Percentiles rank a stretch among this genome's conserved stretches.
Conservation (phyloP, 139 green algal species). For the Bryopsis sp. region DNA sequence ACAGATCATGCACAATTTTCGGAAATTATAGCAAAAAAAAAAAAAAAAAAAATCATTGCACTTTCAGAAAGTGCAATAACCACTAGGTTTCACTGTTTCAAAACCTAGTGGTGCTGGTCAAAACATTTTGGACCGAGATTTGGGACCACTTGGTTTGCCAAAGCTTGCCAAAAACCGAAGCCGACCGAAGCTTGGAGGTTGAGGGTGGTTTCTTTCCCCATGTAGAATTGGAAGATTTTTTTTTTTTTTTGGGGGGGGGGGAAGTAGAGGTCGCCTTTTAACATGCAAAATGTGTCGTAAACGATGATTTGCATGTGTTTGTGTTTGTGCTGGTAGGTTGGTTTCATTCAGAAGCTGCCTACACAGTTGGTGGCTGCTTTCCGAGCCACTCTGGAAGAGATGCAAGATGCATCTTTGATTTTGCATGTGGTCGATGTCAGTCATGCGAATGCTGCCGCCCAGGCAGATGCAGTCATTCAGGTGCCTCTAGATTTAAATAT, state of each 20-base stretch:
- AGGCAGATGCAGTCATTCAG: conserved; percentile 59
- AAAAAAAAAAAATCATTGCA: no score
- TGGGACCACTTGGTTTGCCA: no score
- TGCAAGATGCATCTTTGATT: conserved; percentile 67
- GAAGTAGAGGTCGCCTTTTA: no score
- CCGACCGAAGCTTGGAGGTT: no score
- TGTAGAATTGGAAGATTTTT: background rate
- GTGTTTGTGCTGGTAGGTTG: conserved; percentile 38
- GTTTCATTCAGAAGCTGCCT: conserved; percentile 92
- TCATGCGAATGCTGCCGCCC: conserved; percentile 57
- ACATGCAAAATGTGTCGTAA: background rate
- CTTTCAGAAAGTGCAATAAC: no score
- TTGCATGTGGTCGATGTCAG: conserved; percentile 92
- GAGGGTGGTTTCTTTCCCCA: conserved; percentile 79
- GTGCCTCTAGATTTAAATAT: conserved; percentile 19
- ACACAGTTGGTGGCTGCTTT: conserved; percentile 89
- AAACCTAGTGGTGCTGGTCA: conserved; percentile 51
- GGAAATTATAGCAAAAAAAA: no score
- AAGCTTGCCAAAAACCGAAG: no score
- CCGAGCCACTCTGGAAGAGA: conserved; percentile 91
- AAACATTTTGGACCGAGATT: background rate
- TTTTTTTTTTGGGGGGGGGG: no score
- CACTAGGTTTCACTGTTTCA: no score
- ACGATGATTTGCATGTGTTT: conserved; percentile 11
- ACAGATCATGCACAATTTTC: no score